phyloP scores from a whole-genome alignment of 2,329 filamentous ascomycete genomes.

The Byssothecium circinans region DNA sequence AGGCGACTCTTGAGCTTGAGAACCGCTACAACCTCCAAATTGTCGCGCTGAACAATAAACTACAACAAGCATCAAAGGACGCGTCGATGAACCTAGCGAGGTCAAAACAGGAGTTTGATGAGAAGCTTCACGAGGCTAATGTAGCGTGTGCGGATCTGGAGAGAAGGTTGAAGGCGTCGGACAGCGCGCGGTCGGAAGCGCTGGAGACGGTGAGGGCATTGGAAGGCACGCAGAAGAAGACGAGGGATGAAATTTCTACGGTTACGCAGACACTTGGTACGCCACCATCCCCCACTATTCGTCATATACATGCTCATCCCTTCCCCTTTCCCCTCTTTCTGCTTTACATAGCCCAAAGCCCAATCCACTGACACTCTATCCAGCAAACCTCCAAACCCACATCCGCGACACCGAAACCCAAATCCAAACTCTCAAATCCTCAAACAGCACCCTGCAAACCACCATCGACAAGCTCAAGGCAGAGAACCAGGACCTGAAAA shows the following conservation, averaged over 20 bases:
- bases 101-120: conserved; percentile 39
- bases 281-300: neutral
- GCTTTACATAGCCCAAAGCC: neutral
- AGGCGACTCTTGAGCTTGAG: conserved; percentile 46
- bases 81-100: conserved; percentile 25
- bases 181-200: conserved; percentile 31
- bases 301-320: too few species aligned
- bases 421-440: conserved; percentile 45
- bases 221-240: conserved; percentile 27
- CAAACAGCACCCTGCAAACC: conserved; percentile 24
- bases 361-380: neutral
- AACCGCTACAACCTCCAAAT: conserved; percentile 52
- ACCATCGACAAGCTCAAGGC: conserved; percentile 30
- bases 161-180: conserved; percentile 24
- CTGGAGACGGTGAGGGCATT: conserved; percentile 29
- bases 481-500: conserved; percentile 47
- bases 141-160: conserved; percentile 30
- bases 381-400: conserved; percentile 26
- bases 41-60: conserved; percentile 38
- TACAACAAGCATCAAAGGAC: conserved; percentile 35
- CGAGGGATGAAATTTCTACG: conserved; percentile 28
- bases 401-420: conserved; percentile 30
- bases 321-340: neutral
- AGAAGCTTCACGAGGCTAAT: conserved; percentile 31
- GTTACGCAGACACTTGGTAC: conserved; percentile 23